Base-by-base conservation (phyloP, 2,329 filamentous ascomycete genomes). In the Colletotrichum sp. region DNA sequence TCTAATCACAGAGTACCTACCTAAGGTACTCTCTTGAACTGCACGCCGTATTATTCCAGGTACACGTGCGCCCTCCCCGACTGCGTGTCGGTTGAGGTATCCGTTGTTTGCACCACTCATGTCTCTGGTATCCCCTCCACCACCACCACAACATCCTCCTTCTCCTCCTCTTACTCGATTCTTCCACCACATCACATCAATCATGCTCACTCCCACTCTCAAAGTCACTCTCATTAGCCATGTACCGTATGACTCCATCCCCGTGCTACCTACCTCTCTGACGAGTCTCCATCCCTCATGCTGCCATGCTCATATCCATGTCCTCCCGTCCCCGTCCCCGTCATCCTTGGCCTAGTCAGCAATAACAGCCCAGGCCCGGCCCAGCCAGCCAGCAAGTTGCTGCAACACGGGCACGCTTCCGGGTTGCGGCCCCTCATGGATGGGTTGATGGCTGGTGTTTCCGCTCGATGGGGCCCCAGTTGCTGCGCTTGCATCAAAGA, bases 401-500 rank as follows among this genome's bases (percentile, higher is more conserved):
- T 49, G 27, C n/a, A 44, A 30, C n/a, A 34, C 62, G 62, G 52
- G 36, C 52, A 39, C 67, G 69, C 69, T 67, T 76, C 69, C 69
- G 36, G 52, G 34, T 29, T 64, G 62, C 62, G 30, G 52, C 29
- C 44, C 69, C 72, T 66, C 66, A 34, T 32, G 52, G 69, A 55
- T 71, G 69, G 57, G 27, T 55, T 61, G 61, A 62, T 68, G 59
- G 62, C 34, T 75, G 68, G 49, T 66, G 69, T 72, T 75, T 72
- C 72, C 69, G 69, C 72, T 67, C 62, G 72, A 75, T 67, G 72
- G 69, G 27, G 36, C 69, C 73, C 59, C 36, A 39, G 49, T 76
- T 68, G 55, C 49, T 72, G 73, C 59, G 62, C 69, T 73, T 73
- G 73, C 73, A 75, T 75, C 73, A 76, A 65, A 57, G 70, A 57